Percentiles rank a stretch among this genome's conserved stretches.
Evolutionary conservation across 164 flowering plant species (phyloP).

Genomic region (Kingdonia uniflora): DNA sequence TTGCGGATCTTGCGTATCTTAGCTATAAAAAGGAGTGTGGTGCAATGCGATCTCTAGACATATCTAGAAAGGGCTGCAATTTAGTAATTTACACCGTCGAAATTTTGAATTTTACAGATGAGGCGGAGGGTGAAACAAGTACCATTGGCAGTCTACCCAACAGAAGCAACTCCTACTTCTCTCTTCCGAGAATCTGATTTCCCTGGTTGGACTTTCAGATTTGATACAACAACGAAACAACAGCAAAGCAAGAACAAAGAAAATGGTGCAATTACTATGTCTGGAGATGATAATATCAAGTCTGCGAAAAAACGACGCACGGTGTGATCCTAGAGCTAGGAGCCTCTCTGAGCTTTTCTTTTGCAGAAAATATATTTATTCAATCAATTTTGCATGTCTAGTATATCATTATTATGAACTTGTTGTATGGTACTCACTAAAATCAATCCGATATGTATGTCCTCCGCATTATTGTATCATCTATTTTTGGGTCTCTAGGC

Average conservation of each 20-base stretch:
- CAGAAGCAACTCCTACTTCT: constrained; percentile 44
- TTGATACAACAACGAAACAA: constrained; percentile 13
- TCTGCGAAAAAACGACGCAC: constrained; percentile 35
- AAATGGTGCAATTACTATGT: neutral
- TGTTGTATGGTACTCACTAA: too few relatives aligned
- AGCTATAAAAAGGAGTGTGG: too few relatives aligned
- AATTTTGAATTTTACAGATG: constrained; percentile 36
- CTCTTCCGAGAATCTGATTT: constrained; percentile 71
- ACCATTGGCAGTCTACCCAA: constrained; percentile 66
- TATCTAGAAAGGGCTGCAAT: neutral
- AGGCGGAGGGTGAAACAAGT: constrained; percentile 78
- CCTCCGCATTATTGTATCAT: too few relatives aligned
- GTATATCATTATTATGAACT: too few relatives aligned
- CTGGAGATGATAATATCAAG: constrained; percentile 12
- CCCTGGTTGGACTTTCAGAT: constrained; percentile 66
- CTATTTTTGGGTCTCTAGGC: too few relatives aligned
- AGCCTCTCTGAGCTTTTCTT: too few relatives aligned
- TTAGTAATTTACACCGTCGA: neutral
- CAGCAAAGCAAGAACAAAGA: constrained; percentile 6
- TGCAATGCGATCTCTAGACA: neutral
- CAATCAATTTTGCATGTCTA: too few relatives aligned
- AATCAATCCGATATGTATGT: too few relatives aligned
- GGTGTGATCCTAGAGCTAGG: too few relatives aligned
- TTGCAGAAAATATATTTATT: too few relatives aligned
- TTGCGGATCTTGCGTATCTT: neutral